phyloP scores from a whole-genome alignment of 345 rosid genomes.

The Cochlearia excelsa region DNA sequence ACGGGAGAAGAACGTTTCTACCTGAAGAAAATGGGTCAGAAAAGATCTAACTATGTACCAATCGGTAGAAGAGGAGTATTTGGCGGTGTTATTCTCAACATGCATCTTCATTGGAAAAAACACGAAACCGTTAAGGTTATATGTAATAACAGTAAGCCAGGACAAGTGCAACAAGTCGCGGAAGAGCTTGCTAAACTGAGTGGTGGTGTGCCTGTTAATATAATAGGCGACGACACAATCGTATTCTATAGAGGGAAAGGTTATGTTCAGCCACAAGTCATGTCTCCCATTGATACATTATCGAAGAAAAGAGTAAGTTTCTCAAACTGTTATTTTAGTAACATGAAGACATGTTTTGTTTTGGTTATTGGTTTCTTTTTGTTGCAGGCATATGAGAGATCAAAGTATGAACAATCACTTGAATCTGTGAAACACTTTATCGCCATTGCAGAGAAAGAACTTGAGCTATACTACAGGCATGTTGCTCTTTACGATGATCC shows the following conservation, averaged over 20 bases:
- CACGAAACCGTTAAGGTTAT: constrained; percentile 95
- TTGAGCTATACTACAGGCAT: constrained; percentile 76
- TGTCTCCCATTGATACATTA: constrained; percentile 85
- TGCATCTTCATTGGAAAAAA: constrained; percentile 94
- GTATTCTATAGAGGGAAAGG: constrained; percentile 78
- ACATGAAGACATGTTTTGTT: not conserved
- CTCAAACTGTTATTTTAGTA: not conserved
- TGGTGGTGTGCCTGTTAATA: constrained; percentile 80
- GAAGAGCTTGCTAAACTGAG: constrained; percentile 79
- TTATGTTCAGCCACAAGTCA: constrained; percentile 84
- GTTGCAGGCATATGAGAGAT: constrained; percentile 75
- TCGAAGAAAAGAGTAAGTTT: constrained; percentile 68
- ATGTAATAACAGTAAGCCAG: constrained; percentile 77
- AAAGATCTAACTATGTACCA: constrained; percentile 77
- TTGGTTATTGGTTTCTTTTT: not conserved
- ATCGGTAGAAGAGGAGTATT: constrained; percentile 86
- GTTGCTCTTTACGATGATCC: constrained; percentile 73
- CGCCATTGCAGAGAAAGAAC: constrained; percentile 70
- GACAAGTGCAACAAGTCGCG: constrained; percentile 59
- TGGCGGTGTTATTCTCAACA: constrained; percentile 89
- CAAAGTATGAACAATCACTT: constrained; percentile 86
- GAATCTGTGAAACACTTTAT: constrained; percentile 79
- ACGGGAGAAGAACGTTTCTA: constrained; percentile 84
- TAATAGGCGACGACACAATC: constrained; percentile 70
- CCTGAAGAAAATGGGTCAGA: constrained; percentile 84